Base-by-base conservation (phyloP, 1,284 basidiomycete genomes). In the Agaricales sp. region DNA sequence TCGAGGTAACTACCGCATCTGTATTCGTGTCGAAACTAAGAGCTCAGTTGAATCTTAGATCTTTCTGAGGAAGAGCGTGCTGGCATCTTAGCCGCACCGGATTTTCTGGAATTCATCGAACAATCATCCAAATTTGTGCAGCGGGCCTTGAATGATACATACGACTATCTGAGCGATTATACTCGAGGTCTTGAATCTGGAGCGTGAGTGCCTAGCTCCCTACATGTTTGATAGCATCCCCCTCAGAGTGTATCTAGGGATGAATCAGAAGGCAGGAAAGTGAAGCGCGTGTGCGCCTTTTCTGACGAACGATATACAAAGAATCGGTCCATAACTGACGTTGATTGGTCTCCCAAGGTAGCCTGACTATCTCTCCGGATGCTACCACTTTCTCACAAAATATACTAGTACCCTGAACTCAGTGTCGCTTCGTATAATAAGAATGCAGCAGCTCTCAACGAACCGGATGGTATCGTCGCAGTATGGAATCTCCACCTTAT, bases 291-390 rank as follows among this genome's bases (percentile, higher is more conserved):
- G 19, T 95, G 93, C 58, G 83, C 87, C 23, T 97, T 96, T 65
- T 84, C 76, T 53, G 92, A 94, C 59, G 90, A 94, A 59, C 75
- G 87, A 39, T 88, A 89, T 67, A 86, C 86, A 4, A 87, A 87
- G 62, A 92, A 94, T 58, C 73, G 96, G 48, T 94, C 92, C 11
- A 88, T 99, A 50, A 99, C 96, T 0, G 92, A 90, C 55, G 73
- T 98, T 13, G 96, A 98, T 62, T 99, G 96, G 96, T 96, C 92
- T 47, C 87, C 90, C 1, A 95, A 94, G 73, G 93, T 87, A 53
- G 56, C 67, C 55, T 12, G 21, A 22, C 12, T 46, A 56, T 46
- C 51, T 24, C n/a, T 45, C 23, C 18, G n/a, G 37, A 22, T 12
- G 20, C 39, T 18, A 3, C 4, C 44, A 51, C 39, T 50, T 22